Conservation (phyloP, 2,329 filamentous ascomycete species). For the Aureobasidium sp. region DNA sequence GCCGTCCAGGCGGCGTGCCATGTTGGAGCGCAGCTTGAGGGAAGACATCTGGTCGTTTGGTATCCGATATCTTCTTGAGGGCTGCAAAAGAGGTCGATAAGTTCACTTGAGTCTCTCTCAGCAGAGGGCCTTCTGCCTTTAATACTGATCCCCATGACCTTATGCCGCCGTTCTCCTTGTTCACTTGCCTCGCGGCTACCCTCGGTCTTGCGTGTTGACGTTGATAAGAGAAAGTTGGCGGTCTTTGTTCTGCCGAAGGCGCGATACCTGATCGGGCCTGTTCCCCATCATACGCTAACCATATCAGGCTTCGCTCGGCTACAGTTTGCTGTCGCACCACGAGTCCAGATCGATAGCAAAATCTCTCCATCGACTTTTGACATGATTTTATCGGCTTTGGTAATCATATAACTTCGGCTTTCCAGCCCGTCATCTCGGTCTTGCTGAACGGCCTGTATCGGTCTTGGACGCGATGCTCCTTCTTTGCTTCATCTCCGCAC, state of each 20-base stretch:
- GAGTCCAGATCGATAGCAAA: background rate
- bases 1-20: constrained; percentile 11
- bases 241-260: background rate
- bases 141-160: background rate
- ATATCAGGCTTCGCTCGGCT: background rate
- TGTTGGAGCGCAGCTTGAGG: constrained; percentile 10
- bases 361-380: background rate
- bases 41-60: constrained; percentile 2
- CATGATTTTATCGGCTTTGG: background rate
- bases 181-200: constrained; percentile 7
- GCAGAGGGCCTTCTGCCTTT: constrained; percentile 7
- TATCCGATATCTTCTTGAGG: background rate
- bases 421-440: constrained; percentile 4
- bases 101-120: background rate
- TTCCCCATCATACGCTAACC: background rate
- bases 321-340: background rate
- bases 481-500: background rate
- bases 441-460: constrained; percentile 8
- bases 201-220: constrained; percentile 6
- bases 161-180: constrained; percentile 5
- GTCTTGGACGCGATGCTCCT: background rate
- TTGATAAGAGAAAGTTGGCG: constrained; percentile 12
- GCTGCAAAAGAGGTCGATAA: background rate
- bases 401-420: constrained; percentile 6
- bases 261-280: background rate